Conservation (phyloP, 2,329 filamentous ascomycete genomes). For the Dactylellina sp. region DNA sequence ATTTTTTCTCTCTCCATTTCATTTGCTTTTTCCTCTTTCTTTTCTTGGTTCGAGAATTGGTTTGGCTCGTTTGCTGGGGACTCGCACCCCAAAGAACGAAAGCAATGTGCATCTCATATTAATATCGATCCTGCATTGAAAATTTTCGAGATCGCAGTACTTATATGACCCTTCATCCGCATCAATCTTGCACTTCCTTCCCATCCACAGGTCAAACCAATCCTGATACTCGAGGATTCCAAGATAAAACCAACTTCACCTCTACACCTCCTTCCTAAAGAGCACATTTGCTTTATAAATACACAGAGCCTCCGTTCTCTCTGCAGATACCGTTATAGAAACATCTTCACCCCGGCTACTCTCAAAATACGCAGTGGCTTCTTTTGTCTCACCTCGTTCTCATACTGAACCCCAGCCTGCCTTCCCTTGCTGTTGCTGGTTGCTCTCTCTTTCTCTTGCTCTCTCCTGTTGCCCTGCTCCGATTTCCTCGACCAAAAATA, state of each 20-base stretch:
- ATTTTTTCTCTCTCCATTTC: constrained; percentile 1
- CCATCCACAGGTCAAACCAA: constrained; percentile 48
- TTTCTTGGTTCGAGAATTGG: constrained; percentile 1
- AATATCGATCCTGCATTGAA: constrained; percentile 51
- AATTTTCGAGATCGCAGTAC: constrained; percentile 55
- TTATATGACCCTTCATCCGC: constrained; percentile 58
- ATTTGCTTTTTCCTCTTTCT: constrained; percentile 9
- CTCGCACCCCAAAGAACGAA: background rate
- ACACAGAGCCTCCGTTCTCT: constrained; percentile 29
- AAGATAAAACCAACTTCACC: constrained; percentile 52
- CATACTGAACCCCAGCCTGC: constrained; percentile 54
- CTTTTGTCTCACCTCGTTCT: constrained; percentile 56
- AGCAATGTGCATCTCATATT: constrained; percentile 46
- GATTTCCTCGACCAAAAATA: constrained; percentile 49
- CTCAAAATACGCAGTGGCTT: constrained; percentile 38
- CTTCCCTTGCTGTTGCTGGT: constrained; percentile 32
- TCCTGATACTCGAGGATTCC: constrained; percentile 49
- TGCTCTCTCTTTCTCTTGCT: too few relatives aligned
- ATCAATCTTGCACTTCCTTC: constrained; percentile 55
- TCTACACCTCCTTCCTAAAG: constrained; percentile 55
- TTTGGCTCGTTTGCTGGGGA: background rate
- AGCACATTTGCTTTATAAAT: constrained; percentile 37
- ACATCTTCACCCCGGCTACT: constrained; percentile 37
- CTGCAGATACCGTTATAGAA: constrained; percentile 47
- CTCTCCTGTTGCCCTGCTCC: constrained; percentile 56